phyloP scores from a whole-genome alignment of 2,329 filamentous ascomycete species.

The Mycocentrospora acerina region DNA sequence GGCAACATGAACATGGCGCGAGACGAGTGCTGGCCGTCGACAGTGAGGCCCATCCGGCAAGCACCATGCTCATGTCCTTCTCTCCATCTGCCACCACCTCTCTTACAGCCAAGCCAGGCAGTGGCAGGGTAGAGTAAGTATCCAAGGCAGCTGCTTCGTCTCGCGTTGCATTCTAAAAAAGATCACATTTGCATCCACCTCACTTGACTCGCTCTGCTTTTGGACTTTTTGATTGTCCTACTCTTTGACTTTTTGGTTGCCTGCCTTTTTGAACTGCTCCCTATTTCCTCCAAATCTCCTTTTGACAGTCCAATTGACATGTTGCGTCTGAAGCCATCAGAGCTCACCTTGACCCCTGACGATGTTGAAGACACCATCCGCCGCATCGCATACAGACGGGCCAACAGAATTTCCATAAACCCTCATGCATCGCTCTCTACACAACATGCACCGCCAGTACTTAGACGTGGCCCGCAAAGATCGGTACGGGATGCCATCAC shows the following conservation, averaged over 20 bases:
- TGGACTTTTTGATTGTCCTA: conserved; percentile 15
- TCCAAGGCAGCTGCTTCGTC: too few relatives aligned
- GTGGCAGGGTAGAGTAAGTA: too few relatives aligned
- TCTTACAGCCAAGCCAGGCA: too few relatives aligned
- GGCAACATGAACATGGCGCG: too few relatives aligned
- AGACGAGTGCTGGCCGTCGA: too few relatives aligned
- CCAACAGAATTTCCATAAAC: conserved; percentile 6
- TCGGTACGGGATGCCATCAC: conserved; percentile 33
- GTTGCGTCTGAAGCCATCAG: conserved; percentile 39
- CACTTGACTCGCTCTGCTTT: conserved; percentile 1
- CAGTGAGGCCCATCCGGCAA: too few relatives aligned
- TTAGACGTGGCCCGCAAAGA: conserved; percentile 34
- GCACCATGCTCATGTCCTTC: too few relatives aligned
- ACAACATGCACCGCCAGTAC: conserved; percentile 16
- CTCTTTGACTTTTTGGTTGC: conserved; percentile 15
- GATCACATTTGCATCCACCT: too few relatives aligned
- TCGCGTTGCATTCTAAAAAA: too few relatives aligned
- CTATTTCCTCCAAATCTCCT: conserved; percentile 11
- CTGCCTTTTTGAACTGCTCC: too few relatives aligned
- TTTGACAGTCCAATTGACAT: conserved; percentile 20
- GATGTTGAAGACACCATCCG: conserved; percentile 39
- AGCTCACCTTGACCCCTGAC: conserved; percentile 39
- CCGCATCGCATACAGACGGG: conserved; percentile 31
- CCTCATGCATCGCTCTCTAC: conserved; percentile 6
- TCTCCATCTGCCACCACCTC: too few relatives aligned